Conservation (phyloP, 306 rosid species). For the Fragaria vesca region DNA sequence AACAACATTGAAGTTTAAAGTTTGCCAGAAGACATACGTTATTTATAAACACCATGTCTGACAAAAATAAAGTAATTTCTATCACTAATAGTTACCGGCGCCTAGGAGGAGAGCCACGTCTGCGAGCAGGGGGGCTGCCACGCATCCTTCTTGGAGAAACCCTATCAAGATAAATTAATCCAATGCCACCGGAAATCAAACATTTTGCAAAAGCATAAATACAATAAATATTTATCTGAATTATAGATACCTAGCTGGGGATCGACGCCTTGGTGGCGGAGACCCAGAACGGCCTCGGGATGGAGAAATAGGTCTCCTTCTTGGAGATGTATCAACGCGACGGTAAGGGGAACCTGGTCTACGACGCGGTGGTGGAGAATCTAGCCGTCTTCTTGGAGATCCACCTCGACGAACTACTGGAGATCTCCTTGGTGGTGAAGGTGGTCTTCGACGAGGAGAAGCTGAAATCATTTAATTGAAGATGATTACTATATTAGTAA, state of each 20-base stretch:
- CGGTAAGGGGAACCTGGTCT: constrained; percentile 77
- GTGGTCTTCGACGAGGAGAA: constrained; percentile 80
- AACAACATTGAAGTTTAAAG: background rate
- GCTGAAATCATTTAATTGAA: constrained; percentile 40
- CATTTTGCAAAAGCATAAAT: background rate
- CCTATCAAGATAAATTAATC: constrained; percentile 32
- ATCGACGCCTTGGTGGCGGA: constrained; percentile 74
- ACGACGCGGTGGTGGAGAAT: constrained; percentile 77
- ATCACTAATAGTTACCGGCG: constrained; percentile 62
- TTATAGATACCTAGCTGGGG: constrained; percentile 65
- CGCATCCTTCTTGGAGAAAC: constrained; percentile 79
- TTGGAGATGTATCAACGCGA: constrained; percentile 79
- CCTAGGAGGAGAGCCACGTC: constrained; percentile 80
- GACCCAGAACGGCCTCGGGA: constrained; percentile 84
- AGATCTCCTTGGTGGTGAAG: constrained; percentile 86
- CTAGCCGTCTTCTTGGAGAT: constrained; percentile 72
- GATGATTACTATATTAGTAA: constrained; percentile 20
- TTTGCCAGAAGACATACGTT: background rate
- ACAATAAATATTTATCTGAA: constrained; percentile 13
- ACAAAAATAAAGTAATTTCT: background rate
- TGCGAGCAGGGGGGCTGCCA: constrained; percentile 87
- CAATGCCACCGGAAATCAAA: constrained; percentile 4
- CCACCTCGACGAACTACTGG: constrained; percentile 81
- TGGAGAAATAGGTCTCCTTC: constrained; percentile 87
- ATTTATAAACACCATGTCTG: background rate